Base-by-base conservation (phyloP, 1,284 basidiomycete genomes). In the Pseudozyma sp. region DNA sequence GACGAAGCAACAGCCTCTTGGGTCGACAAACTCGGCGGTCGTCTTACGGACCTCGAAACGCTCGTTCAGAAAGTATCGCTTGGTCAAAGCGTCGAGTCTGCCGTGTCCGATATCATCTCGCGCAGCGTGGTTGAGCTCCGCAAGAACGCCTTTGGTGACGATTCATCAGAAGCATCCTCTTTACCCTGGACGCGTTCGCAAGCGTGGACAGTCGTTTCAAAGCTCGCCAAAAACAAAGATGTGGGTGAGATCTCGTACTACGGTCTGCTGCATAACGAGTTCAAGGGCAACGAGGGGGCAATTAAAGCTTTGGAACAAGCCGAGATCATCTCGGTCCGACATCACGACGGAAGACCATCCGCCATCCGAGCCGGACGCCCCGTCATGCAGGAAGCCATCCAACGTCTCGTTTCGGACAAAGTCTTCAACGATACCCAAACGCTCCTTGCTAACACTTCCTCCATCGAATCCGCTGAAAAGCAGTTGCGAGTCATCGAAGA, bases 81-180 rank as follows among this genome's bases (percentile, higher is more conserved):
- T 10, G 80, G 80, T 1, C 79, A 82, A 45, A 68, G 52, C 1
- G 76, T 82, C 40, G 60, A 76, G 45, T 65, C 71, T 13, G 79
- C 80, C 0, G 80, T 81, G 3, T 60, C 74, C 36, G 74, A 84
- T 45, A 83, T 80, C 78, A 90, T 97, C 76, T 86, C 87, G 40
- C 90, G 91, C 43, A 92, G 91, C 38, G 90, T 94, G 9, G 89
- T 90, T 47, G 95, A 97, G 85, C 87, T 97, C 52, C 88, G 93
- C 52, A 97, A 97, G 88, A 92, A 89, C 58, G 93, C 93, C 0
- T 98, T 97, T 82, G 96, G 94, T 0, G 95, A 97, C 80, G 95
- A 96, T 81, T 51, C 68, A 16, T 92, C 94, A 56, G 95, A 97
- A 81, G 91, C 92, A 4, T 94, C 93, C 85, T 87, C 85, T 52